Base-by-base conservation (phyloP, 345 rosid species). In the Gossypium anomalum region DNA sequence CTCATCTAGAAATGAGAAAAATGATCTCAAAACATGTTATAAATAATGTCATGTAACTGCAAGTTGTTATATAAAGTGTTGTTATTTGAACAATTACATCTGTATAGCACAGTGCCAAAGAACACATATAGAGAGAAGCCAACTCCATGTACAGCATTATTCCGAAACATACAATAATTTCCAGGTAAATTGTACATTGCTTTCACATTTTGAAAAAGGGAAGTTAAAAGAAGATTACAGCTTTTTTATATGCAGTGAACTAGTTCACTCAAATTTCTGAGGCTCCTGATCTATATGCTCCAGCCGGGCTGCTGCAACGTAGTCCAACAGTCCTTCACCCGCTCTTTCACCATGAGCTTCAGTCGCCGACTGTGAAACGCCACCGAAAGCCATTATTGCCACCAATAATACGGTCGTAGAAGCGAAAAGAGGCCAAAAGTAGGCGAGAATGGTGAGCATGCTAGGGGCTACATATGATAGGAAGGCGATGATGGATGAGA, bases 361-460 rank as follows among this genome's bases (percentile, higher is more conserved):
- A 0, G 48, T 79, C 38, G 86, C 74, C 48, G 83, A 56, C 63
- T 74, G 85, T 2, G 95, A 82, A 74, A 87, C 75, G 51, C 97
- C 93, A 20, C 97, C 95, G 45, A 89, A 89, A 59, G 86, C 83
- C 38, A 83, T 15, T 27, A 89, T 83, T 53, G 81, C 56, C 44
- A 85, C 84, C 78, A 88, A 59, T 74, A 94, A 87, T 43, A 89
- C 92, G 0, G 93, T 67, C 0, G 98, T 92, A 23, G 97, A 94
- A 13, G 93, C 98, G 27, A 92, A 78, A 76, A 94, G 95, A 78
- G 97, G 98, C 97, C 92, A 87, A 78, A 92, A 92, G 76, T 82
- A 92, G 22, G 89, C 80, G 52, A 94, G 73, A 76, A 90, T 76
- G 77, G 78, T 59, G 71, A 89, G 52, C 17, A 90, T 23, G n/a